phyloP scores from a whole-genome alignment of 331 rosid genomes.

The Acacia pycnantha region DNA sequence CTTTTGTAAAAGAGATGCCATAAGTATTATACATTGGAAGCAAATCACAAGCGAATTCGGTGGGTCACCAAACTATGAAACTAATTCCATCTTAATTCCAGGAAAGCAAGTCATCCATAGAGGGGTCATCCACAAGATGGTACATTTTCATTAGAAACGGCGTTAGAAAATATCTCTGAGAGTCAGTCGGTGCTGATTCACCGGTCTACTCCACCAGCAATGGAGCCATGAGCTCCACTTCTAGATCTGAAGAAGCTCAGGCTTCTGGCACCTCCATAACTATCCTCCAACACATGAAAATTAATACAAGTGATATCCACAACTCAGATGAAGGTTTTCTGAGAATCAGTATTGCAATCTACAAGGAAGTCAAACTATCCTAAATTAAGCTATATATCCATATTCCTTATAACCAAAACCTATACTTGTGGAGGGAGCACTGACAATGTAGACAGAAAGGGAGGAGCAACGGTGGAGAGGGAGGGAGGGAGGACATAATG shows the following conservation, averaged over 20 bases:
- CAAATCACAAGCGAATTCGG: slow-evolving; percentile 95
- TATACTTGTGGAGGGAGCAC: too few species aligned
- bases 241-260: slow-evolving; percentile 51
- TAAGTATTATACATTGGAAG: slow-evolving; percentile 54
- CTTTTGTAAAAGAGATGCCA: too few species aligned
- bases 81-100: slow-evolving; percentile 89
- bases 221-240: slow-evolving; percentile 52
- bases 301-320: background rate
- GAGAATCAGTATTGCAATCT: background rate
- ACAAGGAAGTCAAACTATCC: background rate
- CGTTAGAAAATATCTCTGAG: slow-evolving; percentile 81
- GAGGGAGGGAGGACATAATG: too few species aligned
- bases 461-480: too few species aligned
- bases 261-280: background rate
- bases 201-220: slow-evolving; percentile 68
- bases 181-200: slow-evolving; percentile 58
- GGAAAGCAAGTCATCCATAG: too few species aligned
- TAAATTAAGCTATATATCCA: too few species aligned
- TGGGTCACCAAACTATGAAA: slow-evolving; percentile 91
- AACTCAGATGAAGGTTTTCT: background rate
- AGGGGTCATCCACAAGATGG: slow-evolving; percentile 86
- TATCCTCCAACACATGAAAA: background rate
- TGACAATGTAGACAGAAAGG: too few species aligned
- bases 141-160: slow-evolving; percentile 82
- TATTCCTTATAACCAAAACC: too few species aligned